phyloP scores from a whole-genome alignment of 2,329 filamentous ascomycete genomes.

The Trichoderma sp. region DNA sequence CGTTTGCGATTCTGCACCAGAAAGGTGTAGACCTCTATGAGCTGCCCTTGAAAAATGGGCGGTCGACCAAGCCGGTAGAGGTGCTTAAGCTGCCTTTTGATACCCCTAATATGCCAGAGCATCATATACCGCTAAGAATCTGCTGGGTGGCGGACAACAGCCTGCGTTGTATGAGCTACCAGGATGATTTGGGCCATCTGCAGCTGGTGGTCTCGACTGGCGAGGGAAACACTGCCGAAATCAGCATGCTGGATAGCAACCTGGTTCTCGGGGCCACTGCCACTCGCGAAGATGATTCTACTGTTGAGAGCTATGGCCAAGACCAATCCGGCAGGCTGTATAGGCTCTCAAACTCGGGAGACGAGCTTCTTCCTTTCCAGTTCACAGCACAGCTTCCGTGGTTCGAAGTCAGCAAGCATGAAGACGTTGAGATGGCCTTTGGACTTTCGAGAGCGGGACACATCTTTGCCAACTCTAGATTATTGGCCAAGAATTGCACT shows the following conservation, averaged over 20 bases:
- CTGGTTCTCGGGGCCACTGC: slow-evolving; percentile 36
- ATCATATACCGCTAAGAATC: slow-evolving; percentile 38
- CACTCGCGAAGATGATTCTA: slow-evolving; percentile 36
- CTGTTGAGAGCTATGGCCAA: slow-evolving; percentile 46
- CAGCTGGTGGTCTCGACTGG: slow-evolving; percentile 32
- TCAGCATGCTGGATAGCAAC: slow-evolving; percentile 29
- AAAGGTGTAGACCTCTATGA: slow-evolving; percentile 67
- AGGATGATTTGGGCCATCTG: slow-evolving; percentile 32
- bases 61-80: slow-evolving; percentile 48
- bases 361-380: slow-evolving; percentile 40
- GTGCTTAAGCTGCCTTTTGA: slow-evolving; percentile 44
- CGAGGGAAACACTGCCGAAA: slow-evolving; percentile 26
- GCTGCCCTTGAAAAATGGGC: slow-evolving; percentile 64
- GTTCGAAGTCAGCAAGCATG: slow-evolving; percentile 50
- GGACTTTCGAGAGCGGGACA: slow-evolving; percentile 76
- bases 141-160: slow-evolving; percentile 34
- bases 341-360: slow-evolving; percentile 38
- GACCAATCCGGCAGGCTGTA: slow-evolving; percentile 50
- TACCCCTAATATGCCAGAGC: slow-evolving; percentile 28
- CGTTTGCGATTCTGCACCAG: slow-evolving; percentile 72
- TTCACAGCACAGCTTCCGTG: slow-evolving; percentile 55
- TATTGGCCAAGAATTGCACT: slow-evolving; percentile 83
- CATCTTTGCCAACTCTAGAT: slow-evolving; percentile 73
- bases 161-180: slow-evolving; percentile 39
- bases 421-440: slow-evolving; percentile 49